These are phyloP conservation scores for Mrakia gelida DNA, from an alignment of 768 basidiomycete species.

Conservation along the genomic window DNA sequence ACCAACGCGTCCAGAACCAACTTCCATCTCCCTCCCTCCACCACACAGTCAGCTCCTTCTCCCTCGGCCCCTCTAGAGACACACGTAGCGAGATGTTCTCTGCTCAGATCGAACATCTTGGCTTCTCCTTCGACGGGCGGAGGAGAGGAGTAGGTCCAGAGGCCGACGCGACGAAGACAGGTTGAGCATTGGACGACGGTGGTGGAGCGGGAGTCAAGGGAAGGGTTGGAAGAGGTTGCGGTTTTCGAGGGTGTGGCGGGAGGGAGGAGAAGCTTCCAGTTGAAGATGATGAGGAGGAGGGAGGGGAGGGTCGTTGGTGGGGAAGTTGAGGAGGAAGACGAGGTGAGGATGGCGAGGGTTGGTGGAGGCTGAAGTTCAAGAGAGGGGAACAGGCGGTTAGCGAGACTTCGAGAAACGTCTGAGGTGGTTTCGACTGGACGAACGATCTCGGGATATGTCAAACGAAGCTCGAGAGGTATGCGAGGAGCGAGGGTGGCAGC, in stretches of 20 bases:
- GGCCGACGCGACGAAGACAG: conserved; percentile 14
- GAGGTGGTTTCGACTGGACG: not conserved
- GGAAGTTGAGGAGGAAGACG: not conserved
- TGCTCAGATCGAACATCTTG: not conserved
- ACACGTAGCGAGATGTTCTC: not conserved
- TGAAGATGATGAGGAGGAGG: not conserved
- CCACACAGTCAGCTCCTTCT: not conserved
- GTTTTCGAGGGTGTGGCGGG: not conserved
- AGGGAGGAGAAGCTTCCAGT: not conserved
- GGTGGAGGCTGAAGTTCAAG: not conserved
- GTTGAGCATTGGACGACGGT: conserved; percentile 13
- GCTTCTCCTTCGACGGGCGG: not conserved
- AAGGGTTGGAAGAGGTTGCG: not conserved
- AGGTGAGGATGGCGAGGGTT: not conserved
- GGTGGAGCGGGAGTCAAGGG: not conserved
- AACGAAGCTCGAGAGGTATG: conserved; percentile 2
- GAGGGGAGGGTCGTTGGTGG: not conserved
- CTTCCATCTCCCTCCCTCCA: not conserved
- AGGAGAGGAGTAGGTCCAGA: conserved; percentile 14
- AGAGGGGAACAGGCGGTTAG: not conserved
- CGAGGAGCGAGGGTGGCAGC: not conserved
- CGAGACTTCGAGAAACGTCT: not conserved
- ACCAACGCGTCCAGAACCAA: not conserved
- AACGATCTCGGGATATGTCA: not conserved
- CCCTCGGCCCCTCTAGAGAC: not conserved